Evolutionary conservation across 257 asterid genomes (phyloP).

Genomic region (Marsdenia floribunda): DNA sequence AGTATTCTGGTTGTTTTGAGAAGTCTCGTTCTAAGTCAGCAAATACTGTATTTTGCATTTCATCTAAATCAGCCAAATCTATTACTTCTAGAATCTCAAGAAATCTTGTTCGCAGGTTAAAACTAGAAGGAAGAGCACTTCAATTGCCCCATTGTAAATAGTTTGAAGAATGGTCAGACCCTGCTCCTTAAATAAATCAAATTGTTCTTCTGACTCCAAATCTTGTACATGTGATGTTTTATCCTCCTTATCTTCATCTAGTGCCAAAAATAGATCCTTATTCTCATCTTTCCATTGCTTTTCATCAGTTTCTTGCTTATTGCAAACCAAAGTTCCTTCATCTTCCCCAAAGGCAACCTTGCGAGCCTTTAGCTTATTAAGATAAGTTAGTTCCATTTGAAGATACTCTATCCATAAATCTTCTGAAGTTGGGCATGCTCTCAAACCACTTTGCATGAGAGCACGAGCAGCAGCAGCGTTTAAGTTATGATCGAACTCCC

Average conservation of each 20-base stretch:
- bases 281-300: constrained; percentile 69
- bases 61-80: constrained; percentile 52
- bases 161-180: constrained; percentile 55
- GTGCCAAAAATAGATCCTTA: constrained; percentile 59
- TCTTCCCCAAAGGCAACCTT: constrained; percentile 78
- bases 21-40: constrained; percentile 66
- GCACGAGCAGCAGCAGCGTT: constrained; percentile 88
- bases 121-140: constrained; percentile 67
- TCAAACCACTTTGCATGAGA: constrained; percentile 88
- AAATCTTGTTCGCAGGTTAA: constrained; percentile 62
- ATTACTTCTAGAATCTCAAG: constrained; percentile 70
- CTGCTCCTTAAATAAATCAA: constrained; percentile 53
- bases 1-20: constrained; percentile 52
- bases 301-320: constrained; percentile 38
- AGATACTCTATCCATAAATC: constrained; percentile 94
- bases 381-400: constrained; percentile 91
- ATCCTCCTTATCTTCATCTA: constrained; percentile 44
- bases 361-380: constrained; percentile 78
- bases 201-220: constrained; percentile 45
- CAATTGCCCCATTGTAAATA: constrained; percentile 59
- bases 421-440: constrained; percentile 84
- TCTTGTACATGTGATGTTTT: constrained; percentile 32
- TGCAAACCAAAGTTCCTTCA: constrained; percentile 34
- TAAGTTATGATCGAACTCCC: constrained; percentile 86
- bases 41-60: constrained; percentile 47